Evolutionary conservation across 768 basidiomycete genomes (phyloP), one percentile per base, ranked within the genome.

Genomic region (Leucocoprinus sp.): DNA sequence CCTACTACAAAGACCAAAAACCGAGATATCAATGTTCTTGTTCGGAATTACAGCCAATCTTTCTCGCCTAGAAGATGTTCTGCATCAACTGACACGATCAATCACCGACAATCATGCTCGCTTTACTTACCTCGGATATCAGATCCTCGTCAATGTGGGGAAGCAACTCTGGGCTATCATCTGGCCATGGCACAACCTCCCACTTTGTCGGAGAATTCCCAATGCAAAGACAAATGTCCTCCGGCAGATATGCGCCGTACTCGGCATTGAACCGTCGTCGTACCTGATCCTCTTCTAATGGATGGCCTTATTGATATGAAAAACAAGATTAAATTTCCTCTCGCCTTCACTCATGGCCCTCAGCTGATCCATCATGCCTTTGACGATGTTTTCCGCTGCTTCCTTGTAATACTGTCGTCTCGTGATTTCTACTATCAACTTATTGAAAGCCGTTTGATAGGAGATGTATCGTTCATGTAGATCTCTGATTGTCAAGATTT

Each of bases 181-280:
- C 77, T 19, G 71, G 64, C 59, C 64, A 69, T 0, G 86, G 80
- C 1, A 74, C 57, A 9, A 88, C 70, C 49, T 82, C 75, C 80
- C 82, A 88, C 42, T 69, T 71, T 28, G 84, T 87, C 8, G 88
- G 88, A 8, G 74, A 61, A 57, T 89, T 84, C 52, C 75, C 76
- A 42, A 90, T 78, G 49, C 75, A 85, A 12, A 89, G 64, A 57
- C 89, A 91, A 29, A 92, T 71, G 52, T 92, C 89, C 51, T 81
- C 74, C 0, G 88, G 88, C 2, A 92, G 71, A 58, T 83, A 75
- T 9, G 70, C 70, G 0, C 86, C 88, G 40, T 90, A 79, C 37
- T 82, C 80, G 2, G 69, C 68, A 50, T 87, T 86, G 60, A 92
- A 92, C 26, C 70, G 72, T 37, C 73, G 71, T 28, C 89, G 75